phyloP scores from a whole-genome alignment of 1,284 basidiomycete species.

The Ceratobasidium sp. region DNA sequence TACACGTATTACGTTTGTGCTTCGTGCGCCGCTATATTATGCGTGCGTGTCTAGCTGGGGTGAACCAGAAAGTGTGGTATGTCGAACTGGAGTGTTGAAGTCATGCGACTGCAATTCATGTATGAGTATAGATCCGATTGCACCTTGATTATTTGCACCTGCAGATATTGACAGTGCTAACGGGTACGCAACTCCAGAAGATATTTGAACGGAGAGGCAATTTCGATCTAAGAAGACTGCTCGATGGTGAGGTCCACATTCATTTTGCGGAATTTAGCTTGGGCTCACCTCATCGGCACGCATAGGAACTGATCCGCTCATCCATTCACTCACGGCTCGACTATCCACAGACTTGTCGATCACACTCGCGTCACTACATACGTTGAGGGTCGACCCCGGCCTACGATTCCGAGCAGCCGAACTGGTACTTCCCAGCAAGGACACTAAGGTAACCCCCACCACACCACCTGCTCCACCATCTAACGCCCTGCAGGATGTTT shows the following conservation, averaged over 20 bases:
- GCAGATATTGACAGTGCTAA: conserved; percentile 91
- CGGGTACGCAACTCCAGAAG: conserved; percentile 82
- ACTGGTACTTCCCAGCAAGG: conserved; percentile 78
- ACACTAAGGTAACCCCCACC: conserved; percentile 73
- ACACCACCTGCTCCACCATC: neutral
- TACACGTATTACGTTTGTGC: conserved; percentile 85
- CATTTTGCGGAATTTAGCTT: neutral
- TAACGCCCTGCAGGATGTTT: conserved; percentile 73
- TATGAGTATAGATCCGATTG: conserved; percentile 79
- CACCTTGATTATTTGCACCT: conserved; percentile 96
- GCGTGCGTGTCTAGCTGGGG: conserved; percentile 92
- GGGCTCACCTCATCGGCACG: neutral
- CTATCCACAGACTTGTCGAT: conserved; percentile 85
- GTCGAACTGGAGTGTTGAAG: conserved; percentile 56
- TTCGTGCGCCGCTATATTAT: conserved; percentile 90
- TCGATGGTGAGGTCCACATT: conserved; percentile 72
- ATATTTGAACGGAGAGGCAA: conserved; percentile 92
- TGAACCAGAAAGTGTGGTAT: conserved; percentile 92
- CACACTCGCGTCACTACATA: conserved; percentile 83
- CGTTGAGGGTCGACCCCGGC: conserved; percentile 77
- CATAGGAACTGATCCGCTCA: conserved; percentile 84
- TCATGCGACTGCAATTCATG: conserved; percentile 5
- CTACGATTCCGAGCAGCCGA: conserved; percentile 81
- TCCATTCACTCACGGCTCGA: conserved; percentile 75
- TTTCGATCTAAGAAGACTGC: conserved; percentile 87